A percentile compares a stretch with the other conserved stretches of the same genome.
Evolutionary conservation across 441 rosid genomes (phyloP).

Genomic region (Populus tomentosa): DNA sequence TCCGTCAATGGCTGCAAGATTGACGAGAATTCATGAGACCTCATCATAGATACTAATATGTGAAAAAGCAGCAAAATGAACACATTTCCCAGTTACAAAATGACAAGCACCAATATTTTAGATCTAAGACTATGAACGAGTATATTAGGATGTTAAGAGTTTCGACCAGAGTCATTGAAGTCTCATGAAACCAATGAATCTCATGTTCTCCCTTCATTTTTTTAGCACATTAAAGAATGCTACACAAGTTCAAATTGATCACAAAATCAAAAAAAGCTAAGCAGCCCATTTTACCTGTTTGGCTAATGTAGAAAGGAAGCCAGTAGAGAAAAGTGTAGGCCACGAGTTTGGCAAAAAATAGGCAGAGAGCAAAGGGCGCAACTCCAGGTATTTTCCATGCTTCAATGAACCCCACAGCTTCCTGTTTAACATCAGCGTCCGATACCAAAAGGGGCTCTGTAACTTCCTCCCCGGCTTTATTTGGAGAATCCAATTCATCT

Average conservation of each 20-base stretch:
- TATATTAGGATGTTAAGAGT: too few relatives aligned
- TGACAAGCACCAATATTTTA: neutral
- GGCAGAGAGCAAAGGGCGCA: constrained; percentile 89
- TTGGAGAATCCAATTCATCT: constrained; percentile 40
- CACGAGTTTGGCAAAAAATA: constrained; percentile 90
- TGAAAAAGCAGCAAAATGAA: neutral
- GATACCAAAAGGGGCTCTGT: constrained; percentile 50
- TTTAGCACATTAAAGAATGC: neutral
- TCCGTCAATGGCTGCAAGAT: constrained; percentile 77
- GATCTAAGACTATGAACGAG: neutral
- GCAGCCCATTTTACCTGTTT: constrained; percentile 54
- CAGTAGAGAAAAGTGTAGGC: constrained; percentile 97
- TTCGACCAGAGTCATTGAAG: too few relatives aligned
- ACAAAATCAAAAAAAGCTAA: neutral
- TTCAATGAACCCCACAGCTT: constrained; percentile 85
- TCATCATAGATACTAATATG: neutral
- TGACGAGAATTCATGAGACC: constrained; percentile 7
- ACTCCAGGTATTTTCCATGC: constrained; percentile 98
- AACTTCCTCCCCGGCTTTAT: constrained; percentile 41
- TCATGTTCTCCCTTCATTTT: neutral
- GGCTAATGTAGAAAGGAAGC: constrained; percentile 96
- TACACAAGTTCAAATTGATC: neutral
- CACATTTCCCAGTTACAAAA: neutral
- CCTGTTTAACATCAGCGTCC: constrained; percentile 33
- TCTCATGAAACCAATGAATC: too few relatives aligned